Conservation (phyloP, 371 early-diverging fungal species). For the Parasitella parasitica region DNA sequence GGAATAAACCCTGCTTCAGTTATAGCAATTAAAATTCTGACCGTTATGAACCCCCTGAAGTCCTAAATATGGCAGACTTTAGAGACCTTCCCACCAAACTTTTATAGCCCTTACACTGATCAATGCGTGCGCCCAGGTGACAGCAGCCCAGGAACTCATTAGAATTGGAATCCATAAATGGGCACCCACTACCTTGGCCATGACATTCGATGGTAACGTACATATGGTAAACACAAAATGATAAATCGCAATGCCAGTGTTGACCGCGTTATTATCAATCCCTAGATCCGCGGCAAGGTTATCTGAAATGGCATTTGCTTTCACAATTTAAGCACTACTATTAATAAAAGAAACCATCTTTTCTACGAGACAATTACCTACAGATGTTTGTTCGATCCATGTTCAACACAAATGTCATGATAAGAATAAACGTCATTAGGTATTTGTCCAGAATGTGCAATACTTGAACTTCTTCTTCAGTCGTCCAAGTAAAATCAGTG, state of each 20-base stretch:
- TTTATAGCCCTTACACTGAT: conserved; percentile 21
- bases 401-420: conserved; percentile 28
- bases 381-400: conserved; percentile 28
- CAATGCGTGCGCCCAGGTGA: conserved; percentile 45
- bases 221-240: conserved; percentile 34
- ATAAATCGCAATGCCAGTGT: conserved; percentile 33
- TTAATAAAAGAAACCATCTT: background rate
- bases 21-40: conserved; percentile 35
- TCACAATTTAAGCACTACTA: background rate
- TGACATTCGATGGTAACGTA: conserved; percentile 46
- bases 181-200: conserved; percentile 54
- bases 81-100: too few relatives aligned
- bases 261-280: conserved; percentile 33
- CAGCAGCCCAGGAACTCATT: conserved; percentile 63
- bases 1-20: conserved; percentile 65
- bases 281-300: conserved; percentile 35
- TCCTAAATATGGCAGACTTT: too few relatives aligned
- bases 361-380: background rate
- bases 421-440: conserved; percentile 17
- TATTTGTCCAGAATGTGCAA: conserved; percentile 13
- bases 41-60: conserved; percentile 25
- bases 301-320: conserved; percentile 49
- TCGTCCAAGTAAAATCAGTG: conserved; percentile 11
- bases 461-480: conserved; percentile 14
- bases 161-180: conserved; percentile 61